phyloP scores from a whole-genome alignment of 345 rosid species.

The Fremontodendron californicum region DNA sequence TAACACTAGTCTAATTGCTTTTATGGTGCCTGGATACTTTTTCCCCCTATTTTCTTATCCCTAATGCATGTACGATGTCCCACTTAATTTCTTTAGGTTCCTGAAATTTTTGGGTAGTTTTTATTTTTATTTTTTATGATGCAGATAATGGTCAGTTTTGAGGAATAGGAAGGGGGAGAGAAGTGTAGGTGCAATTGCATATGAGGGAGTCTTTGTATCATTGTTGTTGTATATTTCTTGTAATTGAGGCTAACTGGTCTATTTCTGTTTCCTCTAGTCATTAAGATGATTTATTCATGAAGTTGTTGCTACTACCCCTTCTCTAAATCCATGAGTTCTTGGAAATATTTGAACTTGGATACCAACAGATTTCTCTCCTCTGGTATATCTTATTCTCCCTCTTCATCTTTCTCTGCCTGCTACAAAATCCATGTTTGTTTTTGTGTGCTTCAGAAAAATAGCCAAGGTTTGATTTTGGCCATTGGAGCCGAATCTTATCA shows the following conservation, averaged over 20 bases:
- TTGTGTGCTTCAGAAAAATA: too few relatives aligned
- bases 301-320: background rate
- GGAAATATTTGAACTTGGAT: background rate
- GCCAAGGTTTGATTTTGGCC: background rate
- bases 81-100: constrained; percentile 11
- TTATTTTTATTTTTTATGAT: too few relatives aligned
- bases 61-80: constrained; percentile 5
- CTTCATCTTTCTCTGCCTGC: background rate
- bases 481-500: too few relatives aligned
- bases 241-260: constrained; percentile 6
- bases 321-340: background rate
- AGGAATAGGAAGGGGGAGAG: constrained; percentile 15
- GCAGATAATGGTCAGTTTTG: constrained; percentile 22
- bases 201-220: constrained; percentile 18
- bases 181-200: background rate
- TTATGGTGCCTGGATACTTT: constrained; percentile 19
- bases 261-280: background rate
- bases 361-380: background rate
- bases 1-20: constrained; percentile 15
- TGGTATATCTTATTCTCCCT: background rate
- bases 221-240: constrained; percentile 22
- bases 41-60: background rate
- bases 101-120: constrained; percentile 3
- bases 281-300: background rate
- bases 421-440: background rate